Percentiles rank a stretch among this genome's conserved stretches.
These are phyloP conservation scores for Thymus quinquecostatus DNA, from an alignment of 257 asterid genomes.

Conservation along the genomic window DNA sequence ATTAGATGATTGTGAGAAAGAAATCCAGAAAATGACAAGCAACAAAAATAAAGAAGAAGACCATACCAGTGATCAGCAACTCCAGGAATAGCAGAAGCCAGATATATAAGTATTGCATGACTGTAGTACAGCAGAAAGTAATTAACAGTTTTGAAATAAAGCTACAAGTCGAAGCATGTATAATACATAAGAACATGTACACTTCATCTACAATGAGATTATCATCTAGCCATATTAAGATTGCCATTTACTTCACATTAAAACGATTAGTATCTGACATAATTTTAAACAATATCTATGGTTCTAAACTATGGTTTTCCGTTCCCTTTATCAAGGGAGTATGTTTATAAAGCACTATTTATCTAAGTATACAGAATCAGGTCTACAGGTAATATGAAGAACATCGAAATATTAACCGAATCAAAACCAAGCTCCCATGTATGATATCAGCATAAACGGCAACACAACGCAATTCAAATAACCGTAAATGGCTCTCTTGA, in stretches of 20 bases:
- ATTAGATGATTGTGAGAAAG: constrained; percentile 9
- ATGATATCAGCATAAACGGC: background rate
- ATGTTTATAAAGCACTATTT: constrained; percentile 10
- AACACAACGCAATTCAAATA: background rate
- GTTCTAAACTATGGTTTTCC: background rate
- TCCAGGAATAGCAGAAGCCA: constrained; percentile 72
- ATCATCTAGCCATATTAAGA: background rate
- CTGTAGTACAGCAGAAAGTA: constrained; percentile 46
- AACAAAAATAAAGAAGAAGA: constrained; percentile 14
- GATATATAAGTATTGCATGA: constrained; percentile 78
- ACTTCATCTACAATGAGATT: background rate
- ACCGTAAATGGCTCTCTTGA: background rate
- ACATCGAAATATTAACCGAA: background rate
- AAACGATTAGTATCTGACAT: background rate
- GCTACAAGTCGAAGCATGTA: background rate
- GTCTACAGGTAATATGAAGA: background rate
- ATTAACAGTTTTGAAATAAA: background rate
- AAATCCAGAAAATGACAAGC: background rate
- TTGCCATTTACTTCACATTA: background rate
- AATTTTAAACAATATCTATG: background rate
- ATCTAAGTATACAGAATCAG: background rate
- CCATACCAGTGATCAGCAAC: constrained; percentile 90
- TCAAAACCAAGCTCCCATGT: background rate
- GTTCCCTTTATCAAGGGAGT: background rate
- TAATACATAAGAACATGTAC: background rate